Evolutionary conservation across 1,284 basidiomycete genomes (phyloP), one percentile per base, ranked within the genome.

Genomic region (Irpex lacteus): DNA sequence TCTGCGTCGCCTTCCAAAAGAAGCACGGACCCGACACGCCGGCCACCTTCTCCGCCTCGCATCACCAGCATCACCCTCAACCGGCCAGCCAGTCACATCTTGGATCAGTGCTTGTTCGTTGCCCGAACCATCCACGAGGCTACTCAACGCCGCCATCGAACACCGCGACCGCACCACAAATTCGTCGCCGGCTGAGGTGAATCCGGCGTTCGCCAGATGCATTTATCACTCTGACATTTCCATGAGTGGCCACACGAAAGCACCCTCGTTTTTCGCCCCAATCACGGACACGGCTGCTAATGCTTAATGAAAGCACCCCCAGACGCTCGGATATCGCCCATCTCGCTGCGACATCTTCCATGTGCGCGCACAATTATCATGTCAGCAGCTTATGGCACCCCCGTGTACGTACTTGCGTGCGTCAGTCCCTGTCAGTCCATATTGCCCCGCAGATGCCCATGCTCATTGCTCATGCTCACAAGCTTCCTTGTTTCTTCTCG

Each of bases 161-260:
- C 78, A n/a, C 50, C 50, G 7, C 73, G 64, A 44, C 50, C 76
- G 53, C 76, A 80, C 66, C 80, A 81, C 40, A 76, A 66, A 5
- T 76, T 78, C 1, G 74, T 72, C 13, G 79, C 80, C 9, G 80
- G 78, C 4, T 26, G 87, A 86, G 53, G 87, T 80, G 61, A 72
- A 72, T 1, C 74, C 74, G 0, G 80, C 40, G 15, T 44, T 44
- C 40, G 8, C 40, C 26, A 26, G 26, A 26, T 26, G 26, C 26
- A 26, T 26, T 26, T 26, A 26, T 26, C 26, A 26, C 26, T n/a
- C n/a, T 26, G 26, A 26, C 26, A 26, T 26, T 3, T 26, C 26
- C 26, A 26, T 26, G 26, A 26, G 40, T 44, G 11, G 40, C 40
- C 8, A 9, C 15, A 15, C 40, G 40, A 11, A 44, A 44, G 40